Percentiles rank a stretch among this genome's conserved stretches.
These are phyloP conservation scores for Cryphonectria japonica DNA, from an alignment of 2,329 filamentous ascomycete genomes.

Conservation along the genomic window DNA sequence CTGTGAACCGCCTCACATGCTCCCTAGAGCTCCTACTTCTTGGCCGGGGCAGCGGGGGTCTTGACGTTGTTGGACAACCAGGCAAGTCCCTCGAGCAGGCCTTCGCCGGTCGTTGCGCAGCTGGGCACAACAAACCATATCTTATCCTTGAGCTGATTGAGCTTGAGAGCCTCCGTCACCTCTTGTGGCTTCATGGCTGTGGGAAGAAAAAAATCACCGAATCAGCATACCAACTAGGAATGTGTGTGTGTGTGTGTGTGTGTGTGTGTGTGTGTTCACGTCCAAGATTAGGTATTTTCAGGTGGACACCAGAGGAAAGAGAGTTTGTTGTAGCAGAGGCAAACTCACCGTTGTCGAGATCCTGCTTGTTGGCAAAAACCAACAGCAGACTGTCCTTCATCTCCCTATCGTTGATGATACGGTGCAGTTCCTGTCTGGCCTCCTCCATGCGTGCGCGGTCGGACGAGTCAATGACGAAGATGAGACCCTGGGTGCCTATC, in stretches of 20 bases:
- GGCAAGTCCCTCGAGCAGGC: slow-evolving; percentile 78
- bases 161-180: slow-evolving; percentile 76
- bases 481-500: slow-evolving; percentile 89
- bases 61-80: slow-evolving; percentile 89
- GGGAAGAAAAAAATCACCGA: not conserved
- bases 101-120: slow-evolving; percentile 80
- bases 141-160: slow-evolving; percentile 79
- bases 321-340: not conserved
- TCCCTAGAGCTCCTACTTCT: slow-evolving; percentile 50
- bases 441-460: slow-evolving; percentile 91
- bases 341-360: slow-evolving; percentile 75
- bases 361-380: slow-evolving; percentile 99
- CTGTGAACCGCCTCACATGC: not conserved
- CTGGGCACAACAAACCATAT: slow-evolving; percentile 85
- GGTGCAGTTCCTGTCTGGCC: slow-evolving; percentile 89
- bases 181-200: slow-evolving; percentile 79
- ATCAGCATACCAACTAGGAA: slow-evolving; percentile 12
- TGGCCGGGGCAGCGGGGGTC: slow-evolving; percentile 57
- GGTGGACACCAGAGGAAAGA: slow-evolving; percentile 1
- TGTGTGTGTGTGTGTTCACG: not conserved
- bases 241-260: not conserved
- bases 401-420: slow-evolving; percentile 97
- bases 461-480: slow-evolving; percentile 97
- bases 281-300: not conserved
- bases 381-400: slow-evolving; percentile 94